Percentiles rank a stretch among this genome's conserved stretches.
phyloP scores from a whole-genome alignment of 805 yeast genomes.

The Metschnikowia borealis region DNA sequence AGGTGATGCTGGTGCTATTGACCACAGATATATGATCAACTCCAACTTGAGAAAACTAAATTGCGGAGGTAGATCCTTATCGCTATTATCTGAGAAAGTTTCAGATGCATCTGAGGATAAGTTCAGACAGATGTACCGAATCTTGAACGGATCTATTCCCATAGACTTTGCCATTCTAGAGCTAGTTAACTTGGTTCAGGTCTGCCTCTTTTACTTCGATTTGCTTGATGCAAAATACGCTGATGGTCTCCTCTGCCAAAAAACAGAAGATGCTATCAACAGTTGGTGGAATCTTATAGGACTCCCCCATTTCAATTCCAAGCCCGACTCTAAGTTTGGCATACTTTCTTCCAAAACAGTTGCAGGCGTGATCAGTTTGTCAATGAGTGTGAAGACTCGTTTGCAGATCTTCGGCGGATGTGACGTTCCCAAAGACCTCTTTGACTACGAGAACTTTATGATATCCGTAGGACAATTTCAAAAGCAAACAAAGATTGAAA shows the following conservation, averaged over 20 bases:
- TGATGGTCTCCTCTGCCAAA: slow-evolving; percentile 81
- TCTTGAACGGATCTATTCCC: slow-evolving; percentile 48
- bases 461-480: slow-evolving; percentile 73
- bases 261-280: slow-evolving; percentile 65
- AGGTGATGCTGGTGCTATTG: slow-evolving; percentile 50
- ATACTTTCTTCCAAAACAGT: slow-evolving; percentile 63
- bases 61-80: slow-evolving; percentile 83
- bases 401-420: slow-evolving; percentile 33
- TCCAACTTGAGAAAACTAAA: slow-evolving; percentile 70
- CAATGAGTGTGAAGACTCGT: slow-evolving; percentile 66
- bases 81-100: slow-evolving; percentile 60
- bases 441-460: slow-evolving; percentile 68
- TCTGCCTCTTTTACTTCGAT: slow-evolving; percentile 72
- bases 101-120: slow-evolving; percentile 78
- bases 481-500: slow-evolving; percentile 54
- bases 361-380: slow-evolving; percentile 75
- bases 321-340: slow-evolving; percentile 48
- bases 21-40: slow-evolving; percentile 64
- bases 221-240: slow-evolving; percentile 63
- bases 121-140: slow-evolving; percentile 68
- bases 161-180: slow-evolving; percentile 67
- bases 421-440: slow-evolving; percentile 78
- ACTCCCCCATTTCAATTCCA: slow-evolving; percentile 38
- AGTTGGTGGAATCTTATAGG: slow-evolving; percentile 86
- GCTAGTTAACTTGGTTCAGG: slow-evolving; percentile 70